These are phyloP conservation scores for Vanilla planifolia DNA, from an alignment of 106 monocot species.

Conservation along the genomic window DNA sequence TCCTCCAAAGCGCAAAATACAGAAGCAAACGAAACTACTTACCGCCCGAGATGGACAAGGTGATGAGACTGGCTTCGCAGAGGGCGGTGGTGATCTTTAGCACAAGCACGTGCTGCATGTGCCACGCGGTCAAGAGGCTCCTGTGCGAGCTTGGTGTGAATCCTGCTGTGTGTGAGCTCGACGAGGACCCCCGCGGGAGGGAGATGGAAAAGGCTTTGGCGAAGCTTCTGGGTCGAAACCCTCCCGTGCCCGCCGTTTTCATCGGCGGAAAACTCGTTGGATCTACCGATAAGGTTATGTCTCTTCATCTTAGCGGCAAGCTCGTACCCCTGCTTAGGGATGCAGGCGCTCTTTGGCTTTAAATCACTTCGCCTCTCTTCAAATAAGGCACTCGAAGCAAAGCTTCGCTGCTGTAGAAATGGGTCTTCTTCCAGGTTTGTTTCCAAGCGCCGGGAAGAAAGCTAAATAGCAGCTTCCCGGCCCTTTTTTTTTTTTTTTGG, in stretches of 20 bases:
- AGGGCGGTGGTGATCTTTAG: constrained; percentile 22
- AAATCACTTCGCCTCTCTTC: too few species aligned
- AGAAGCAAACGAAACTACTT: too few species aligned
- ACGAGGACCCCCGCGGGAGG: constrained; percentile 16
- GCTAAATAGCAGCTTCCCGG: too few species aligned
- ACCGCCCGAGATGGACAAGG: constrained; percentile 19
- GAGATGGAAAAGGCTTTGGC: constrained; percentile 22
- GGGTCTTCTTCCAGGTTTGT: too few species aligned
- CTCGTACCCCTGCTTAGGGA: constrained; percentile 15
- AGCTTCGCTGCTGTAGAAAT: too few species aligned
- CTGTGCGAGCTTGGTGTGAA: constrained; percentile 17
- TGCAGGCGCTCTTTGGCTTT: too few species aligned
- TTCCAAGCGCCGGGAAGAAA: too few species aligned
- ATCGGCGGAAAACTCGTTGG: constrained; percentile 15
- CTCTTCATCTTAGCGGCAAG: constrained; percentile 21
- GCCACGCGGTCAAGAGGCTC: constrained; percentile 16
- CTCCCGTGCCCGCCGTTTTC: constrained; percentile 20
- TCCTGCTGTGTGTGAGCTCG: constrained; percentile 16
- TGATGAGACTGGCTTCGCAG: constrained; percentile 13
- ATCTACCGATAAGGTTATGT: constrained; percentile 20
- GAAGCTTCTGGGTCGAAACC: constrained; percentile 14
- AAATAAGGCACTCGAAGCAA: too few species aligned
- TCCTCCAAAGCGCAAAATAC: too few species aligned
- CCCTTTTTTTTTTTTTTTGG: too few species aligned
- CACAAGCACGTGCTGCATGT: constrained; percentile 22